Percentiles rank a stretch among this genome's conserved stretches.
These are phyloP conservation scores for Alternaria infectoria DNA, from an alignment of 2,329 filamentous ascomycete genomes.

Conservation along the genomic window DNA sequence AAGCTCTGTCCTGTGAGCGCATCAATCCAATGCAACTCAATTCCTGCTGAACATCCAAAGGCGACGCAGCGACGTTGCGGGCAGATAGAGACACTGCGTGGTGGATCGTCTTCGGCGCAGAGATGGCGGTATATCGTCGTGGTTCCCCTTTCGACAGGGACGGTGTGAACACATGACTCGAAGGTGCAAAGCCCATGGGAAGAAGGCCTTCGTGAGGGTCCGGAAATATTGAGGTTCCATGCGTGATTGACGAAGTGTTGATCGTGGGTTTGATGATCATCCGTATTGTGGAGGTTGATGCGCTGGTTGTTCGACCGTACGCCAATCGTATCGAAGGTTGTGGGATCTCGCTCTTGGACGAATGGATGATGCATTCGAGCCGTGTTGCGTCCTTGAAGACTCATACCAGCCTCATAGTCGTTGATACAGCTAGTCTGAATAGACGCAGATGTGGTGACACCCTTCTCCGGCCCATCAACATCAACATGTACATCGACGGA, in stretches of 20 bases:
- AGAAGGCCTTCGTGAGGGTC: neutral
- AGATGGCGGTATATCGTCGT: conserved; percentile 58
- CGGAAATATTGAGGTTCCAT: conserved; percentile 37
- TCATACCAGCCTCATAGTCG: conserved; percentile 10
- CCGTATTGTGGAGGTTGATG: conserved; percentile 27
- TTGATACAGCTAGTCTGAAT: conserved; percentile 14
- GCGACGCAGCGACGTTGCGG: conserved; percentile 69
- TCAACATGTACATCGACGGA: conserved; percentile 18
- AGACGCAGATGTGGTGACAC: conserved; percentile 13
- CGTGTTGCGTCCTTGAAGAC: conserved; percentile 7
- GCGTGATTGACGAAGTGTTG: conserved; percentile 38
- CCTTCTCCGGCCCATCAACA: conserved; percentile 10
- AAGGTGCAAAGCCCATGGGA: neutral
- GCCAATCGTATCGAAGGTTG: conserved; percentile 34
- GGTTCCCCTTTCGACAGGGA: conserved; percentile 39
- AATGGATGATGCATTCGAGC: neutral
- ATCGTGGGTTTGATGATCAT: conserved; percentile 26
- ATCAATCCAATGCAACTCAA: conserved; percentile 68
- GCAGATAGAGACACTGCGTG: conserved; percentile 69
- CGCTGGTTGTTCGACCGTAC: conserved; percentile 32
- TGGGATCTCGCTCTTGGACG: conserved; percentile 1
- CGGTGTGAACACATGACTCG: conserved; percentile 6
- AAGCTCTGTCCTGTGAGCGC: conserved; percentile 57
- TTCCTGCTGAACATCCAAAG: conserved; percentile 67
- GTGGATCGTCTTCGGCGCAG: conserved; percentile 67